Evolutionary conservation across 2,329 filamentous ascomycete genomes (phyloP).

Genomic region (Aspergillus uvarum): DNA sequence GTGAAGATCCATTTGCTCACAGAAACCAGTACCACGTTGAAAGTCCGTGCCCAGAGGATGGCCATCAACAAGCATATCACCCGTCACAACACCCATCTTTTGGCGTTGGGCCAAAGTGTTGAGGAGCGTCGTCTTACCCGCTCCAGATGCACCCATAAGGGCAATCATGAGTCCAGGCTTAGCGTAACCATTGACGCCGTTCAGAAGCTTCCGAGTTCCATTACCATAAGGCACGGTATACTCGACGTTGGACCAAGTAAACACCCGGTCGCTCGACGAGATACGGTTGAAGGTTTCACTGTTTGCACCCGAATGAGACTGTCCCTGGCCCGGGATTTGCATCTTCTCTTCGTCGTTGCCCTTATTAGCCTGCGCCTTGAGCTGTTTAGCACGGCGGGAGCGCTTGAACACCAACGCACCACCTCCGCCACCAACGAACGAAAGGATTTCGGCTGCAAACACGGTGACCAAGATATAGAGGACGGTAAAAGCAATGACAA

Average conservation of each 20-base stretch:
- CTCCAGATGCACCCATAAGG: conserved; percentile 76
- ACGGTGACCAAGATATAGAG: conserved; percentile 73
- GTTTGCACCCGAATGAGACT: conserved; percentile 26
- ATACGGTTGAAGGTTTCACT: conserved; percentile 44
- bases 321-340: conserved; percentile 26
- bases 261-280: conserved; percentile 61
- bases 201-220: conserved; percentile 61
- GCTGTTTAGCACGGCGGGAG: conserved; percentile 59
- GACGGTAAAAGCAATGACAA: conserved; percentile 72
- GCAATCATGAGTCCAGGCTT: conserved; percentile 80
- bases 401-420: conserved; percentile 71
- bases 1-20: conserved; percentile 71
- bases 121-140: conserved; percentile 79
- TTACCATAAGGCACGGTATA: conserved; percentile 72
- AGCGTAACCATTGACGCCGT: conserved; percentile 71
- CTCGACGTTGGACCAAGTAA: conserved; percentile 69
- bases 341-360: conserved; percentile 61
- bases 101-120: conserved; percentile 76
- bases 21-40: conserved; percentile 69
- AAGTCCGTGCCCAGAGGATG: conserved; percentile 61
- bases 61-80: conserved; percentile 72
- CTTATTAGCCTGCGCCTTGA: conserved; percentile 45
- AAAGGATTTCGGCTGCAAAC: conserved; percentile 66
- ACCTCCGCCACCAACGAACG: conserved; percentile 62
- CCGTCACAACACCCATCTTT: conserved; percentile 62